phyloP scores from a whole-genome alignment of 768 basidiomycete species.

The Mycena belliarum region DNA sequence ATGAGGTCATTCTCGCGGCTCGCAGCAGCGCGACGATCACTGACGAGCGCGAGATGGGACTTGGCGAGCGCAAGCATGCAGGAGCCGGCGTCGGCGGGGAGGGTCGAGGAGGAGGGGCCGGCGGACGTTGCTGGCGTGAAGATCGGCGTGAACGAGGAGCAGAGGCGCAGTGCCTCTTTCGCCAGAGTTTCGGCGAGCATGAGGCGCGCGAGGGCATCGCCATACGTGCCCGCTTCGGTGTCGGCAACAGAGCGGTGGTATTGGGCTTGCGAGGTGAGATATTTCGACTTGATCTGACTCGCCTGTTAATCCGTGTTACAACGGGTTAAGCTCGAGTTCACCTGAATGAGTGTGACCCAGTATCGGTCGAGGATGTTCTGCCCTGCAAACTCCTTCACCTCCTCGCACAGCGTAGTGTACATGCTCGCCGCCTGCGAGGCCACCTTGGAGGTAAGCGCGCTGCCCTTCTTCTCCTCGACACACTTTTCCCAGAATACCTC shows the following conservation, averaged over 20 bases:
- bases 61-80: slow-evolving; percentile 84
- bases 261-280: slow-evolving; percentile 83
- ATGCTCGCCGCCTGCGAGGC: slow-evolving; percentile 79
- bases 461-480: slow-evolving; percentile 87
- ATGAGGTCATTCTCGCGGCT: slow-evolving; percentile 94
- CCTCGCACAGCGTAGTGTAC: slow-evolving; percentile 83
- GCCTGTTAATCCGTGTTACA: slow-evolving; percentile 5
- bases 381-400: slow-evolving; percentile 95
- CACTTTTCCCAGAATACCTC: slow-evolving; percentile 97
- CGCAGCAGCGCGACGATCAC: slow-evolving; percentile 74
- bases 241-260: slow-evolving; percentile 87
- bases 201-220: slow-evolving; percentile 81
- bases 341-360: slow-evolving; percentile 88
- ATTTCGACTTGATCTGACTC: slow-evolving; percentile 90
- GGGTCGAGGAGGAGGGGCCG: slow-evolving; percentile 71
- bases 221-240: slow-evolving; percentile 73
- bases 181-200: slow-evolving; percentile 74
- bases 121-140: slow-evolving; percentile 28
- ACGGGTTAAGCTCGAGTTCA: slow-evolving; percentile 24
- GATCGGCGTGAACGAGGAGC: slow-evolving; percentile 18
- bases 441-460: slow-evolving; percentile 77
- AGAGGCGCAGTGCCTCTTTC: slow-evolving; percentile 72
- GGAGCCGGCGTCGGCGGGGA: slow-evolving; percentile 84
- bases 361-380: slow-evolving; percentile 95
- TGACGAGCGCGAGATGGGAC: slow-evolving; percentile 73